A percentile compares a stretch with the other conserved stretches of the same genome.
phyloP scores from a whole-genome alignment of 2,329 filamentous ascomycete genomes.

The Herpotrichia juniperi region DNA sequence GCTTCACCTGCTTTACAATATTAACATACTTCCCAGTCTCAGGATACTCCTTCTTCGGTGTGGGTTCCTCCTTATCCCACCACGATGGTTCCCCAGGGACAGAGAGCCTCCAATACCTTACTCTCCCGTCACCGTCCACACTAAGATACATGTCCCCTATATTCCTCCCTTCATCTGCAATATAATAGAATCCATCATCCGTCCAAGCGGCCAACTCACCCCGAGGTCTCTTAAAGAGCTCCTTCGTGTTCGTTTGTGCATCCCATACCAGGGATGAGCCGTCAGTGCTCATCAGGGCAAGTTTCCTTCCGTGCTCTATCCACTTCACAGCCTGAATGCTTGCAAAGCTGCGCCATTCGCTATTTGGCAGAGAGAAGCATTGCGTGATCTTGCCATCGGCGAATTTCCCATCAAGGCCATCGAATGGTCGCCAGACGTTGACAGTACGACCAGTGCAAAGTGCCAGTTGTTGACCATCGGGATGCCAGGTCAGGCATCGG shows the following conservation, averaged over 20 bases:
- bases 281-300: conserved; percentile 24
- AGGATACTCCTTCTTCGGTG: background rate
- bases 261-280: conserved; percentile 32
- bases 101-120: background rate
- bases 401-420: conserved; percentile 14
- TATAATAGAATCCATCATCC: conserved; percentile 18
- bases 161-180: conserved; percentile 7
- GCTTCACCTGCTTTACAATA: conserved; percentile 8
- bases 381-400: conserved; percentile 16
- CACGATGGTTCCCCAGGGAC: background rate
- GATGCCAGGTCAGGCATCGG: conserved; percentile 29
- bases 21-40: conserved; percentile 7
- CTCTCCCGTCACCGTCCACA: background rate
- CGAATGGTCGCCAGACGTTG: conserved; percentile 31
- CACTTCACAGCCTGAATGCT: conserved; percentile 18
- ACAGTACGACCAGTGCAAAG: conserved; percentile 23
- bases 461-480: conserved; percentile 26
- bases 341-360: conserved; percentile 6
- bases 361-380: conserved; percentile 20
- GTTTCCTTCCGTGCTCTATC: conserved; percentile 22
- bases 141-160: background rate
- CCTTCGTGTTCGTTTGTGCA: conserved; percentile 28
- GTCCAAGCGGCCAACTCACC: conserved; percentile 14
- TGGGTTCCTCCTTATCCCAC: background rate
- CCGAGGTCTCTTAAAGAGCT: conserved; percentile 28